A percentile compares a stretch with the other conserved stretches of the same genome.
Conservation (phyloP, 352 stramenopile species). For the Elongisporangium prolatum region DNA sequence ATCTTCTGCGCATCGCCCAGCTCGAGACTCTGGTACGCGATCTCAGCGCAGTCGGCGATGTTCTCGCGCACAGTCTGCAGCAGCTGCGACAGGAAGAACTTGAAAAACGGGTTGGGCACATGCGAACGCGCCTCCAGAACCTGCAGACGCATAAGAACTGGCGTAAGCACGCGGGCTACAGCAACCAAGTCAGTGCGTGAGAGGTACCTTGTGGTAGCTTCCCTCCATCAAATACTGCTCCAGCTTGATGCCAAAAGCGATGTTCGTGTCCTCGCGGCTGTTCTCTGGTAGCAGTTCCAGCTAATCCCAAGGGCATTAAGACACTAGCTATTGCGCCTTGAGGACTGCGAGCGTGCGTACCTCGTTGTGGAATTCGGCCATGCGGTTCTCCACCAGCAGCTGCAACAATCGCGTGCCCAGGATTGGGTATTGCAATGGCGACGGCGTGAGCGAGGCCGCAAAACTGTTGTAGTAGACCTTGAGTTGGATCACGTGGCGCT, state of each 20-base stretch:
- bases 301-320: constrained; percentile 14
- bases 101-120: constrained; percentile 90
- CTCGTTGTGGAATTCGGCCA: constrained; percentile 93
- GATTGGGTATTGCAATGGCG: constrained; percentile 81
- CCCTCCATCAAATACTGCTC: constrained; percentile 93
- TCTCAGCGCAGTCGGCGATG: constrained; percentile 95
- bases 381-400: constrained; percentile 89
- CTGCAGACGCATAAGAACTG: constrained; percentile 10
- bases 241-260: constrained; percentile 87
- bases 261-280: constrained; percentile 78
- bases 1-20: constrained; percentile 87
- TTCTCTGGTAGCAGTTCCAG: constrained; percentile 85
- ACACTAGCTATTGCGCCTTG: neutral
- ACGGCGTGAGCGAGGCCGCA: constrained; percentile 40
- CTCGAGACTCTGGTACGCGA: constrained; percentile 90
- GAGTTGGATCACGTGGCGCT: constrained; percentile 87
- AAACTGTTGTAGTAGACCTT: constrained; percentile 81
- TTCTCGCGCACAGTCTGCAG: constrained; percentile 93
- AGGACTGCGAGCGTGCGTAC: constrained; percentile 13
- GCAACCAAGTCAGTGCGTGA: too few species aligned
- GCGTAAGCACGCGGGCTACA: neutral
- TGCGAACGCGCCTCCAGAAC: constrained; percentile 85
- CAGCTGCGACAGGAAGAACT: constrained; percentile 93
- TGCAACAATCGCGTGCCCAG: constrained; percentile 87
- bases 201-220: constrained; percentile 88